These are phyloP conservation scores for Emergomyces orientalis DNA, from an alignment of 2,329 filamentous ascomycete species.

Conservation along the genomic window DNA sequence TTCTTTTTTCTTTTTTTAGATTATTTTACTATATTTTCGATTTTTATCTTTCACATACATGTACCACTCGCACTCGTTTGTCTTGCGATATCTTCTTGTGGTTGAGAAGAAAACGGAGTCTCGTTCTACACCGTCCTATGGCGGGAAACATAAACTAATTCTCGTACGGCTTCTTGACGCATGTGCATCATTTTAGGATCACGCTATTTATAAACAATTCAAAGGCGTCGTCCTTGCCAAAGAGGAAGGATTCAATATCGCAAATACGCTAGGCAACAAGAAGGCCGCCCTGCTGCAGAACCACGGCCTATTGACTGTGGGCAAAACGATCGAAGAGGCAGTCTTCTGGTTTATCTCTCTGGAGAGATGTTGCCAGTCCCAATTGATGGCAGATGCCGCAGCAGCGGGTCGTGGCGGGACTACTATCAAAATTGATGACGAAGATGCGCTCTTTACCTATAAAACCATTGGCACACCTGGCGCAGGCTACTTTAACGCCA, in stretches of 20 bases:
- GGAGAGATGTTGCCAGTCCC: conserved; percentile 47
- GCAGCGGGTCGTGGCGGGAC: conserved; percentile 49
- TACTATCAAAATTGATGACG: conserved; percentile 58
- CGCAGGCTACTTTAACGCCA: conserved; percentile 62
- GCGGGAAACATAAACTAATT: not conserved
- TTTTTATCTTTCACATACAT: not conserved
- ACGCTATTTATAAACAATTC: conserved; percentile 45
- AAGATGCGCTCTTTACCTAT: conserved; percentile 59
- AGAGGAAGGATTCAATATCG: conserved; percentile 47
- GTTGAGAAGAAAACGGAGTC: not conserved
- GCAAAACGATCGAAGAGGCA: conserved; percentile 42
- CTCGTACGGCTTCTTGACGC: not conserved
- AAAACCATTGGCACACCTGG: conserved; percentile 52
- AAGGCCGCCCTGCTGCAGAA: conserved; percentile 48
- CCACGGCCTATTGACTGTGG: conserved; percentile 45
- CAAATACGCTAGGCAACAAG: conserved; percentile 38
- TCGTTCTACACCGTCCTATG: not conserved
- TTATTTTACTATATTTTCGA: not conserved
- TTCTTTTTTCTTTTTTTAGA: not conserved
- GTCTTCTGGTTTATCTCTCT: conserved; percentile 47
- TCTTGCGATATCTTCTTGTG: not conserved
- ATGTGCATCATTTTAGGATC: conserved; percentile 31
- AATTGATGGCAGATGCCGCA: conserved; percentile 46
- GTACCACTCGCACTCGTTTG: not conserved
- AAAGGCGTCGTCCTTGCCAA: conserved; percentile 46